Evolutionary conservation across 106 monocot genomes (phyloP).

Genomic region (Dendrobium officinale): DNA sequence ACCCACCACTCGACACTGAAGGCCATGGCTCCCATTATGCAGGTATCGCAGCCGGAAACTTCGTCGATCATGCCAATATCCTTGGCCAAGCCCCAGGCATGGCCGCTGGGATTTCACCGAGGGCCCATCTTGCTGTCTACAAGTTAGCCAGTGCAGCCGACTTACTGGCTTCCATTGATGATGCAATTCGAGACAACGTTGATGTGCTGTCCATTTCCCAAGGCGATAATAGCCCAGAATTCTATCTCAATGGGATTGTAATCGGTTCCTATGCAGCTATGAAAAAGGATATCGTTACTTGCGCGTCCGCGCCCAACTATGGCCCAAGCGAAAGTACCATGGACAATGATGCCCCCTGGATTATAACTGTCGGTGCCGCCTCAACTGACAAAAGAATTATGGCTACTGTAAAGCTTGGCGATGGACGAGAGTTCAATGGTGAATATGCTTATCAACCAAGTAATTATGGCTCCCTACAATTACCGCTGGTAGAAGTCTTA

Average conservation of each 20-base stretch:
- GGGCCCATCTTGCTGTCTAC: slow-evolving; percentile 6
- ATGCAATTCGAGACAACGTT: slow-evolving; percentile 33
- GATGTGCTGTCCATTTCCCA: slow-evolving; percentile 32
- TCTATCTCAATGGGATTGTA: slow-evolving; percentile 21
- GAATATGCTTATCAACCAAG: slow-evolving; percentile 19
- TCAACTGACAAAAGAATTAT: slow-evolving; percentile 31
- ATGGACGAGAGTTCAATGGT: slow-evolving; percentile 18
- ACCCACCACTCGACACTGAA: neutral
- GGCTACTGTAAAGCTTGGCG: slow-evolving; percentile 22
- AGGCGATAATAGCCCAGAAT: neutral
- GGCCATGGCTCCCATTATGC: slow-evolving; percentile 5
- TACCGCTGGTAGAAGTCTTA: neutral
- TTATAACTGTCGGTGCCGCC: slow-evolving; percentile 47
- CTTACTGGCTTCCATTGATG: slow-evolving; percentile 28
- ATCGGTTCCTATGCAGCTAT: slow-evolving; percentile 35
- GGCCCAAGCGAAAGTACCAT: slow-evolving; percentile 23
- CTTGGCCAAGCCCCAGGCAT: neutral
- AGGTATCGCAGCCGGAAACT: neutral
- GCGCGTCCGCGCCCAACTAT: slow-evolving; percentile 33
- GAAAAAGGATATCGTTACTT: slow-evolving; percentile 24
- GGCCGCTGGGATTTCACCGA: neutral
- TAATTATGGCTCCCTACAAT: neutral
- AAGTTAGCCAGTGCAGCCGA: slow-evolving; percentile 15
- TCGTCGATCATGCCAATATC: neutral
- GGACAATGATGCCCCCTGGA: slow-evolving; percentile 51